Evolutionary conservation across 768 basidiomycete genomes (phyloP).

Genomic region (Serpula lacrymans): DNA sequence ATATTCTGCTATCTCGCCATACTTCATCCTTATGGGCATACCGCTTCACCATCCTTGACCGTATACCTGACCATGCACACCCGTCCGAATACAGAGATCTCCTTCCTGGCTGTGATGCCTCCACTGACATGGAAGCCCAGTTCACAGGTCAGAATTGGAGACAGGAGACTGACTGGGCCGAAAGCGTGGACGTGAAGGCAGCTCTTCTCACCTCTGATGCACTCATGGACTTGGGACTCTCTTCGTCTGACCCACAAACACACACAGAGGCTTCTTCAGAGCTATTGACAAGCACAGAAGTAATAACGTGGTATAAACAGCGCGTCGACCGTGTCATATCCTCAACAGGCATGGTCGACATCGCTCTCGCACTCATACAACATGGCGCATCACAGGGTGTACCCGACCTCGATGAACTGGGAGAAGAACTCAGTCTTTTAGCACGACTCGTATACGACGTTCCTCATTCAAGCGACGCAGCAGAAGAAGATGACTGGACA

Average conservation of each 20-base stretch:
- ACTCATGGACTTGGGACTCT: slow-evolving; percentile 8
- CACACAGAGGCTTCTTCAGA: slow-evolving; percentile 4
- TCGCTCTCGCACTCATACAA: slow-evolving; percentile 77
- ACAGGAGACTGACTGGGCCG: slow-evolving; percentile 54
- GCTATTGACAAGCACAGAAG: slow-evolving; percentile 20
- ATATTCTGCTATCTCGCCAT: slow-evolving; percentile 57
- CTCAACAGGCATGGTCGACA: slow-evolving; percentile 71
- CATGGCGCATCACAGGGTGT: slow-evolving; percentile 83
- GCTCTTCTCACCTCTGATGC: slow-evolving; percentile 34
- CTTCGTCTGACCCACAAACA: slow-evolving; percentile 4
- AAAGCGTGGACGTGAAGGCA: slow-evolving; percentile 40
- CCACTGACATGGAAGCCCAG: slow-evolving; percentile 41
- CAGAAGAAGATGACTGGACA: slow-evolving; percentile 65
- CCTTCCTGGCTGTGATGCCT: slow-evolving; percentile 58
- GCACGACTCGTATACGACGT: slow-evolving; percentile 86
- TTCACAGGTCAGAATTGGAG: slow-evolving; percentile 43
- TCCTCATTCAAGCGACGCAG: slow-evolving; percentile 39
- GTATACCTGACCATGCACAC: slow-evolving; percentile 69
- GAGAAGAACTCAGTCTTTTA: slow-evolving; percentile 89
- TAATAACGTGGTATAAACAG: slow-evolving; percentile 72
- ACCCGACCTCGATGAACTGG: slow-evolving; percentile 74
- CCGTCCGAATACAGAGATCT: slow-evolving; percentile 60
- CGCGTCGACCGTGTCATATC: slow-evolving; percentile 62
- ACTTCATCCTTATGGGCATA: slow-evolving; percentile 56
- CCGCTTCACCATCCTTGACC: slow-evolving; percentile 67